These are phyloP conservation scores for Eugenia klotzschiana DNA, from an alignment of 441 rosid genomes.

Conservation along the genomic window DNA sequence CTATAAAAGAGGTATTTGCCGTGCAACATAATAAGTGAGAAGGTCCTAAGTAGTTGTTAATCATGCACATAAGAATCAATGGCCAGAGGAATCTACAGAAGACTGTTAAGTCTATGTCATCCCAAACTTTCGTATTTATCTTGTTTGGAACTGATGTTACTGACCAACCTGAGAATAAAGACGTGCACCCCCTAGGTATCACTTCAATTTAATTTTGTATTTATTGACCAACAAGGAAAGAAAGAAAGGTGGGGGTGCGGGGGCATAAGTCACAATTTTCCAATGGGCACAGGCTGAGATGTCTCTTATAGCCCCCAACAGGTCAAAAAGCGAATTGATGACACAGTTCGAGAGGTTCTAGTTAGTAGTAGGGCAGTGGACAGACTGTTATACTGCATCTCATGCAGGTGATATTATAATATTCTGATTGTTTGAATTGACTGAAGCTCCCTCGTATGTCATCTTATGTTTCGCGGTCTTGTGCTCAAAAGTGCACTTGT, in stretches of 20 bases:
- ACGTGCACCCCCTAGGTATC: not conserved
- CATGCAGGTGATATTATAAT: not conserved
- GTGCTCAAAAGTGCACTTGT: not conserved
- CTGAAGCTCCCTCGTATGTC: not conserved
- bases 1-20: not conserved
- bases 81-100: not conserved
- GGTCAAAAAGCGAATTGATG: not conserved
- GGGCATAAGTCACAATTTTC: not conserved
- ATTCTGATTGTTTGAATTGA: not conserved
- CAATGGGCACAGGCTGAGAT: not conserved
- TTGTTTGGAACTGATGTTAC: not conserved
- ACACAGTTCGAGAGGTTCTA: not conserved
- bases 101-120: not conserved
- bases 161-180: not conserved
- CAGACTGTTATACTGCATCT: not conserved
- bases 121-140: not conserved
- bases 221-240: not conserved
- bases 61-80: not conserved
- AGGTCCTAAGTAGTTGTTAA: not conserved
- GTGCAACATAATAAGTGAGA: not conserved
- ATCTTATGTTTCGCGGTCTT: not conserved
- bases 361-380: not conserved
- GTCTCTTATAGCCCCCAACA: not conserved
- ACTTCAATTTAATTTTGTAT: not conserved
- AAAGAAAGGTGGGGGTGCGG: not conserved